phyloP scores from a whole-genome alignment of 495 filamentous ascomycete genomes.

The Xylaria grammica region DNA sequence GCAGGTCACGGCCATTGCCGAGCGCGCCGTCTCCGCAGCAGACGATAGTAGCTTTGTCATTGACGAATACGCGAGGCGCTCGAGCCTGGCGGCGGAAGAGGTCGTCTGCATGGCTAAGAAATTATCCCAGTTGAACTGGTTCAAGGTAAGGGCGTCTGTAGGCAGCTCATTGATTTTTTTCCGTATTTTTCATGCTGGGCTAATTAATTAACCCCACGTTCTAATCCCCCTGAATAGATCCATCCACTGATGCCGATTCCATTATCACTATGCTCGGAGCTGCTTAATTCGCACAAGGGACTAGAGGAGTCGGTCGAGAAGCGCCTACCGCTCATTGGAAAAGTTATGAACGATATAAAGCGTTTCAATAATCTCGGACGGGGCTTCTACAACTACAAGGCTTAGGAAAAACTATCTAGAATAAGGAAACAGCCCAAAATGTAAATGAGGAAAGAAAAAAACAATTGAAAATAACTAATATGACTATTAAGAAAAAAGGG shows the following conservation, averaged over 20 bases:
- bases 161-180: not conserved
- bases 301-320: conserved; percentile 30
- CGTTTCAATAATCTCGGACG: conserved; percentile 33
- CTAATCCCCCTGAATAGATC: conserved; percentile 14
- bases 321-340: conserved; percentile 22
- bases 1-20: conserved; percentile 50
- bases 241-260: conserved; percentile 34
- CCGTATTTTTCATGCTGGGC: conserved; percentile 12
- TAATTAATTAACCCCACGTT: too few species aligned
- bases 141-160: conserved; percentile 41
- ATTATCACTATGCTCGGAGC: conserved; percentile 28
- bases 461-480: too few species aligned
- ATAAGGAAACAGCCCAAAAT: conserved; percentile 40
- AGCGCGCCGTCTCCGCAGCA: conserved; percentile 26
- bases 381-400: not conserved
- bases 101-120: conserved; percentile 49
- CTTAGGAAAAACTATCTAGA: not conserved
- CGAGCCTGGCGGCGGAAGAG: conserved; percentile 45
- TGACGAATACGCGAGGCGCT: conserved; percentile 41
- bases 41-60: conserved; percentile 34
- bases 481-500: too few species aligned
- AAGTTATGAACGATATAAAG: conserved; percentile 33
- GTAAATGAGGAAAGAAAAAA: too few species aligned
- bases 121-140: conserved; percentile 49
- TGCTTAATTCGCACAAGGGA: conserved; percentile 30